Evolutionary conservation across 2,329 filamentous ascomycete genomes (phyloP), one percentile per base, ranked within the genome.

Genomic region (Nannizzia gypsea): DNA sequence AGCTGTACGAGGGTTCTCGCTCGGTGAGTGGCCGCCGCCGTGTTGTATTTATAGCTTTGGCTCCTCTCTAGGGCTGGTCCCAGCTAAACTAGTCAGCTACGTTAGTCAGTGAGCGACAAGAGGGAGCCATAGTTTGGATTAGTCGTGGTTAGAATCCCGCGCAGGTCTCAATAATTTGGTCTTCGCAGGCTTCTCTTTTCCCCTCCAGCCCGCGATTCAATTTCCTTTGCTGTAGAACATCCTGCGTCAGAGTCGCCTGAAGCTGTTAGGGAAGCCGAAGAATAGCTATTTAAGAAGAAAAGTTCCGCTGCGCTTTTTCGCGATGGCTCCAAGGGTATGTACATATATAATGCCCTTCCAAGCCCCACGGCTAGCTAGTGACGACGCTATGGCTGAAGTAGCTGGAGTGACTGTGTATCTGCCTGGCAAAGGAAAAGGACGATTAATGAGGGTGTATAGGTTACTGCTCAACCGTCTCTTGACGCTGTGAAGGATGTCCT

Each of bases 401-500:
- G 50, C 50, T n/a, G 26, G 26, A 2, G 8, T 17, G 22, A 28
- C 9, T 28, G 50, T 36, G 31, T 36, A 36, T 36, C 31, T 36
- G 4, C 31, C 31, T 2, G 31, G 31, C 31, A 22, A 31, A 5
- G 44, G 24, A 26, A 22, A 48, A 11, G 2, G 13, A 15, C 8
- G 20, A 50, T 24, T 56, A 42, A 56, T 17, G 11, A 6, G 22
- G 34, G 15, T 5, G 13, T 63, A 64, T 67, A 81, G 79, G 71
- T 74, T 63, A 74, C 73, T 34, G 72, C 84, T 64, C 79, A 83
- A 69, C 85, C 85, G 57, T 83, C 84, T 22, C 73, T 87, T 56
- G 80, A 85, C 65, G 79, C 80, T 24, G 77, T 86, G 59, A 78
- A 75, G 64, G 76, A 81, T 59, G 76, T 86, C 54, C 72, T 87